Base-by-base conservation (phyloP, 495 filamentous ascomycete species). In the Glarea lozoyensis region DNA sequence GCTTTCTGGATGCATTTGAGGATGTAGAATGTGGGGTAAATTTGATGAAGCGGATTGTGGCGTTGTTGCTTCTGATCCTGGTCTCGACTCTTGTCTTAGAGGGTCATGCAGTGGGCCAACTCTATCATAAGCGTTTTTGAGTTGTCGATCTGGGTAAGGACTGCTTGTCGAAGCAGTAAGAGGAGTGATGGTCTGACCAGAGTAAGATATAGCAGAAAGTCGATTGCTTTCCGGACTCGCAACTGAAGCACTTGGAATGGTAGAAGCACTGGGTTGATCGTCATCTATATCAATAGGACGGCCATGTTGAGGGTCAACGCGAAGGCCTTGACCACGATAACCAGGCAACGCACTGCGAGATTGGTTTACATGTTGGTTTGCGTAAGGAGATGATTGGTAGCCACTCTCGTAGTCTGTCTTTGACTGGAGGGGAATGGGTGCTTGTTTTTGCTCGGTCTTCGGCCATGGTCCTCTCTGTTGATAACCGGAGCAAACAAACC, bases 401-500 rank as follows among this genome's bases (percentile, higher is more conserved):
- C 62, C 77, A 54, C 78, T 59, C 51, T 76, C 43, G 64, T 82
- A 76, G 53, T 81, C 67, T 49, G 88, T 85, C 64, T 92, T 94
- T 6, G 87, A 89, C 60, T 93, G 86, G 19, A 94, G 73, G 32
- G 80, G 87, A 49, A 93, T 70, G 29, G 86, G 83, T 3, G 75
- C 52, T 56, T 78, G 57, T 37, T 78, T 72, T 53, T 57, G 69
- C 52, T 77, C 73, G 50, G 71, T 61, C 52, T 76, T 70, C 64
- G 73, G 84, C 84, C 90, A 61, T 68, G 77, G 53, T 64, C 82
- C 65, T 74, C 80, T 46, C 74, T 81, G 53, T 49, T 82, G 82
- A 62, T 98, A 98, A n/a, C 92, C 92, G 54, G 88, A 84, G 58
- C 92, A 98, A 18, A 88, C 68, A 61, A 96, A 96, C 10, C 87